Evolutionary conservation across 495 filamentous ascomycete species (phyloP).

Genomic region (Hypoxylon trugodes): DNA sequence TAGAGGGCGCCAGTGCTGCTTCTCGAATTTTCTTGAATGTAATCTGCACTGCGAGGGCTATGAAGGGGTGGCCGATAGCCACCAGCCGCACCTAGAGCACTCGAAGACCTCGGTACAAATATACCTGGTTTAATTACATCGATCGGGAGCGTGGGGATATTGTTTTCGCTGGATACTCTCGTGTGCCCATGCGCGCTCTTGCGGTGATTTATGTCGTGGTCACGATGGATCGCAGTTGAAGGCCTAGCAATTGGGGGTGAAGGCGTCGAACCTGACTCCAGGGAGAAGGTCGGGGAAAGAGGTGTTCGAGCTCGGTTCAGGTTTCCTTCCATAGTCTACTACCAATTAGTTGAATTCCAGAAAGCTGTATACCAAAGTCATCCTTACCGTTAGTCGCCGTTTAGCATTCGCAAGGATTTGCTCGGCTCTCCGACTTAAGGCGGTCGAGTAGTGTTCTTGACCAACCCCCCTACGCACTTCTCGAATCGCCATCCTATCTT

Average conservation of each 20-base stretch:
- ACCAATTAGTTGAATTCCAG: slow-evolving; percentile 27
- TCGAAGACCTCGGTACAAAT: slow-evolving; percentile 53
- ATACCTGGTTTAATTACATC: slow-evolving; percentile 46
- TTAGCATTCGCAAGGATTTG: slow-evolving; percentile 92
- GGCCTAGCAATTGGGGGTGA: slow-evolving; percentile 52
- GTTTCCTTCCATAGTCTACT: slow-evolving; percentile 91
- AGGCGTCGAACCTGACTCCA: slow-evolving; percentile 58
- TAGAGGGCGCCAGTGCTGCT: slow-evolving; percentile 23
- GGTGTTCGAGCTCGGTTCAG: slow-evolving; percentile 80
- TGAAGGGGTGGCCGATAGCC: slow-evolving; percentile 56
- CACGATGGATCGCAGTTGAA: slow-evolving; percentile 43
- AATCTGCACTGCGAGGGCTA: slow-evolving; percentile 49
- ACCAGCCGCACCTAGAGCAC: slow-evolving; percentile 58
- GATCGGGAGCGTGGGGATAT: slow-evolving; percentile 43
- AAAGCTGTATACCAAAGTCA: not conserved
- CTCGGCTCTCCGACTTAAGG: slow-evolving; percentile 84
- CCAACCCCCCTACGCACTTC: slow-evolving; percentile 9
- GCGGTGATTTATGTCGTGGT: slow-evolving; percentile 28
- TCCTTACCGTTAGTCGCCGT: slow-evolving; percentile 80
- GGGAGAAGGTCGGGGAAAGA: slow-evolving; percentile 67
- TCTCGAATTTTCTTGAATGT: slow-evolving; percentile 40
- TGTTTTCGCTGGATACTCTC: slow-evolving; percentile 56
- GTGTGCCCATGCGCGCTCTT: slow-evolving; percentile 46
- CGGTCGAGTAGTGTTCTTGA: slow-evolving; percentile 64
- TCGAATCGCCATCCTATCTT: slow-evolving; percentile 12